Evolutionary conservation across 139 green algal species (phyloP), one percentile per base, ranked within the genome.

Genomic region (Chlorella sorokiniana): DNA sequence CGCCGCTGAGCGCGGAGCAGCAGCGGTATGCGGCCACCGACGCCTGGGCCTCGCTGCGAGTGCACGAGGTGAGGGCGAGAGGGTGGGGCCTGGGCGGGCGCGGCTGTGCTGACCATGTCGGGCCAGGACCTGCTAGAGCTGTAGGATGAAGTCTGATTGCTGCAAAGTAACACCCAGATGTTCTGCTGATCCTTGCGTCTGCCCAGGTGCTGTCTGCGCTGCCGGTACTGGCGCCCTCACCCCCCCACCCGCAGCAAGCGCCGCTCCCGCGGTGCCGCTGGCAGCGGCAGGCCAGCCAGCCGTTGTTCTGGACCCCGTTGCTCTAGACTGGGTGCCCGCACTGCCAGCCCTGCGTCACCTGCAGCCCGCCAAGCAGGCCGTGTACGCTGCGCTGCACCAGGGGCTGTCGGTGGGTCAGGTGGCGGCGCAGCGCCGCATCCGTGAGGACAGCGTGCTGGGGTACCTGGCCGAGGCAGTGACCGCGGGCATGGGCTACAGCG

Each of bases 401-500:
- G 81, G 75, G 1, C 5, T 81, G 41, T 37, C 33, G 27, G 41
- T 86, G 33, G 31, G 54, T 16, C 27, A 79, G 10, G 81, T 91
- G 44, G 87, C 85, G 23, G 65, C 38, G 40, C 48, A 81, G 62
- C 69, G 85, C 8, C 67, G 44, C 35, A 68, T 91, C 27, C 79
- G 89, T 54, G n/a, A 35, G 6, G 76, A 82, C 74, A 91, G 72
- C 16, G 87, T 88, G 59, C 45, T 68, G 41, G 69, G 65, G 25
- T 90, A 91, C 79, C 38, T 91, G 45, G 86, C 85, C 1, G 88
- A 88, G n/a, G 86, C 86, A 1, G 85, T 91, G 7, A 33, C 69
- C 1, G 83, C 83, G 9, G 88, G 88, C 22, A 33, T 84, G 6
- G 81, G 62, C 2, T 91, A 91, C 78, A 42, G 37, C 38, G 89